These are phyloP conservation scores for Auriscalpium microsporum DNA, from an alignment of 768 basidiomycete genomes.

Conservation along the genomic window DNA sequence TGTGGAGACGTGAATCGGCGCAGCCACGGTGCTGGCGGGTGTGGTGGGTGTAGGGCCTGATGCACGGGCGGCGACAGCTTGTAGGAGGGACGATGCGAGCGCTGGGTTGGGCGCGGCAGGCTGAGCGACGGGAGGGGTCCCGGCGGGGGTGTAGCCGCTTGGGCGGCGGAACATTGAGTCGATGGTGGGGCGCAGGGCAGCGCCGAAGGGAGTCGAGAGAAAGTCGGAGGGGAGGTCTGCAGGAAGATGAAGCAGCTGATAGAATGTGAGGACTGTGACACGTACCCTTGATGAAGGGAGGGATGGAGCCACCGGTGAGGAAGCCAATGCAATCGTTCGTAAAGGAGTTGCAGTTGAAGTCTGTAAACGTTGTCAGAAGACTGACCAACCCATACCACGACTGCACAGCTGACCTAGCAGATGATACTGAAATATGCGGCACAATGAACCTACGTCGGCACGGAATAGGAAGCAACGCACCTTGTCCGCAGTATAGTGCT, in stretches of 20 bases:
- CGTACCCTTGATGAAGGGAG: conserved; percentile 72
- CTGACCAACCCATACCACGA: not conserved
- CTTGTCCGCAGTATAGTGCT: conserved; percentile 86
- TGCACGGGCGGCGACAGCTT: conserved; percentile 48
- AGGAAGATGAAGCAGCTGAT: not conserved
- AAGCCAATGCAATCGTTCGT: conserved; percentile 85
- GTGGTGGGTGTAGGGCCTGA: conserved; percentile 22
- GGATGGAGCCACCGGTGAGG: conserved; percentile 76
- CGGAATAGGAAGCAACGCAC: conserved; percentile 30
- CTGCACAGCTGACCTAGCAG: conserved; percentile 49
- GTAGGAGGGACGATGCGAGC: conserved; percentile 44
- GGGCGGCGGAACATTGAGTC: conserved; percentile 79
- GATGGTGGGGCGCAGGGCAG: conserved; percentile 80
- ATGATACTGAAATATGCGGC: conserved; percentile 55
- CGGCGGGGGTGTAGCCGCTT: conserved; percentile 27
- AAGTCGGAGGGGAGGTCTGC: conserved; percentile 75
- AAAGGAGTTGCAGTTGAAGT: conserved; percentile 95
- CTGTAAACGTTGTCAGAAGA: conserved; percentile 25
- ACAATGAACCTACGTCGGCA: conserved; percentile 1
- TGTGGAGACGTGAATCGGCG: conserved; percentile 63
- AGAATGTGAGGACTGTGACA: not conserved
- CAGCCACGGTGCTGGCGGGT: conserved; percentile 44
- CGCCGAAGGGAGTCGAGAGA: conserved; percentile 83
- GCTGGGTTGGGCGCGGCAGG: conserved; percentile 26
- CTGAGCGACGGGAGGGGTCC: conserved; percentile 25